Evolutionary conservation across 139 green algal genomes (phyloP).

Genomic region (Marvania coccoides): DNA sequence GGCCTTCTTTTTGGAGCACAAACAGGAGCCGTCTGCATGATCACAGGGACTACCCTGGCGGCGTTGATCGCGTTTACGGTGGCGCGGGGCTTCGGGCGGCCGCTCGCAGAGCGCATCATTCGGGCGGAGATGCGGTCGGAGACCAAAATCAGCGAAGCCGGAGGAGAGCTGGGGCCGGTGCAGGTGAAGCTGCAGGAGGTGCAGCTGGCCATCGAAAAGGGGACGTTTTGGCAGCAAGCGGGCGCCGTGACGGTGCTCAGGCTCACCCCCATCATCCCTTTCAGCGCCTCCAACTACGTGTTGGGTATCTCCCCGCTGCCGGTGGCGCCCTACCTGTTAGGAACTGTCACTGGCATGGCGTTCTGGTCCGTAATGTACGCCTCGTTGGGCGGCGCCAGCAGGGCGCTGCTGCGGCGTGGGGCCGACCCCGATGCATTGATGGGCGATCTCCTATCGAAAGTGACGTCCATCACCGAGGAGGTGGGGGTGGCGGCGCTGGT

Average conservation of each 20-base stretch:
- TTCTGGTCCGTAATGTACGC: conserved; percentile 69
- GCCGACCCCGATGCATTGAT: conserved; percentile 40
- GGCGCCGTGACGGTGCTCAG: conserved; percentile 62
- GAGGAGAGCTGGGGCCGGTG: background rate
- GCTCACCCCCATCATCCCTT: conserved; percentile 72
- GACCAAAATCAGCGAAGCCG: background rate
- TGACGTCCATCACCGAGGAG: conserved; percentile 30
- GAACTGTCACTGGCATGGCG: conserved; percentile 58
- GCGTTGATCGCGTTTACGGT: conserved; percentile 18
- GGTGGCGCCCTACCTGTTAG: conserved; percentile 50
- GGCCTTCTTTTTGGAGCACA: conserved; percentile 72
- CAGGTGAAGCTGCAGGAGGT: conserved; percentile 44
- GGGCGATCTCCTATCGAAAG: conserved; percentile 35
- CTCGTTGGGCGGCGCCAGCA: conserved; percentile 55
- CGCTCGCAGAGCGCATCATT: conserved; percentile 13
- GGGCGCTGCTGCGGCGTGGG: conserved; percentile 50
- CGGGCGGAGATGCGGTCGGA: background rate
- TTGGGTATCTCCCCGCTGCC: conserved; percentile 68
- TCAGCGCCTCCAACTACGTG: conserved; percentile 77
- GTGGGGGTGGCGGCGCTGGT: conserved; percentile 21
- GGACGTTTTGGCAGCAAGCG: conserved; percentile 60
- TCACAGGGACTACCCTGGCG: conserved; percentile 15
- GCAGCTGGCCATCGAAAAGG: conserved; percentile 48
- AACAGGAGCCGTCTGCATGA: conserved; percentile 36
- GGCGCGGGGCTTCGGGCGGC: conserved; percentile 8